Base-by-base conservation (phyloP, 805 yeast genomes). In the Saccharomycopsis javanensis region DNA sequence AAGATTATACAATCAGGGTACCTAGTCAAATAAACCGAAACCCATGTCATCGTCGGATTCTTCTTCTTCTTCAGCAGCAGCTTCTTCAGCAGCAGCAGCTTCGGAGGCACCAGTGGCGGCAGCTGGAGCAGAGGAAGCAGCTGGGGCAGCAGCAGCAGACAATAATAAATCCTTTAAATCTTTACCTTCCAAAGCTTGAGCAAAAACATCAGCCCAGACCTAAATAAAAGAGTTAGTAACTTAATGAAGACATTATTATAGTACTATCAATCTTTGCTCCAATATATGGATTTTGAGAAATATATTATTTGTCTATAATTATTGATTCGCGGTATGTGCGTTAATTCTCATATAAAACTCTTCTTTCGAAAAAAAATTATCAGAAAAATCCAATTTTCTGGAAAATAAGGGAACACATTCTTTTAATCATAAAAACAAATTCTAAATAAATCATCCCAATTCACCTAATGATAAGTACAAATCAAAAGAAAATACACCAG, bases 31-130 rank as follows among this genome's bases (percentile, higher is more conserved):
- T 78, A 86, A 82, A 79, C 92, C 92, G 85, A 86, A 83, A 69
- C 92, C 92, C 92, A 86, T 85, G 77, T 85, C 94, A 72, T 83
- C 89, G 64, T 84, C 81, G 73, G 80, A 86, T 73, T 83, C 88
- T 65, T 72, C 74, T 60, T 72, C 81, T 69, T 75, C 82, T 69
- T 75, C 85, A 63, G 69, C 81, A 57, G 69, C 74, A 64, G 78
- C 85, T 67, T 78, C 82, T 62, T 72, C 88, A 65, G 75, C 87
- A 64, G 74, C 86, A 62, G 75, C 88, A 58, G 67, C 81, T 38
- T 69, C 79, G 62, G 72, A 77, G 60, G 69, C 77, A 62, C 71
- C 77, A 66, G 70, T 78, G 62, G 75, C 75, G 65, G 74, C 76
- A 64, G 72, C 75, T 64, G 73, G 72, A 66, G 75, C 75, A 66